Evolutionary conservation across 257 asterid species (phyloP).

Genomic region (Solanum commersonii): DNA sequence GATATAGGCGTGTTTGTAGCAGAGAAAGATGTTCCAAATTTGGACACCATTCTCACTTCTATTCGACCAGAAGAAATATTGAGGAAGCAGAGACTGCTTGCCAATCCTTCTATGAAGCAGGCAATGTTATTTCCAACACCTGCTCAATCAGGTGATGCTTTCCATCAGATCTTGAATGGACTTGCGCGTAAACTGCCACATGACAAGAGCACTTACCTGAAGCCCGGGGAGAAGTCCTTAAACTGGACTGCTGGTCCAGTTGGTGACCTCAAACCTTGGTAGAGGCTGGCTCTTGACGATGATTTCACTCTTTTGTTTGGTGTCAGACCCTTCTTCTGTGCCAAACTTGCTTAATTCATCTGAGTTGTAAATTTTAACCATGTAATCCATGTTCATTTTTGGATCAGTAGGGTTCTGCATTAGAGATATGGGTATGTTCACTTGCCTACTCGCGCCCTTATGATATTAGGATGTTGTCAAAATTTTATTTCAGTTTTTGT

Average conservation of each 20-base stretch:
- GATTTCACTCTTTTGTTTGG: background rate
- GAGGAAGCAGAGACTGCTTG: constrained; percentile 70
- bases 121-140: constrained; percentile 91
- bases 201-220: constrained; percentile 34
- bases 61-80: constrained; percentile 59
- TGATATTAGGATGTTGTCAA: background rate
- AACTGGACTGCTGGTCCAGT: constrained; percentile 94
- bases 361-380: background rate
- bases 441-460: background rate
- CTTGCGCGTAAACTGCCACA: constrained; percentile 82
- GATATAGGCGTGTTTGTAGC: constrained; percentile 78
- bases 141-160: constrained; percentile 76
- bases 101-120: constrained; percentile 90
- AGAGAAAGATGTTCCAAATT: constrained; percentile 72
- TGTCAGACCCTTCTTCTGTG: background rate
- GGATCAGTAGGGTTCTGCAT: background rate
- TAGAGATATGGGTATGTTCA: background rate
- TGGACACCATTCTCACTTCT: constrained; percentile 72
- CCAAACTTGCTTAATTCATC: background rate
- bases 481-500: background rate
- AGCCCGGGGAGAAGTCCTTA: constrained; percentile 44
- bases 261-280: constrained; percentile 82
- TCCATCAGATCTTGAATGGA: constrained; percentile 81
- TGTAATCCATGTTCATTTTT: background rate
- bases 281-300: background rate